Conservation (phyloP, 2,329 filamentous ascomycete genomes). For the Calonectria hongkongensis region DNA sequence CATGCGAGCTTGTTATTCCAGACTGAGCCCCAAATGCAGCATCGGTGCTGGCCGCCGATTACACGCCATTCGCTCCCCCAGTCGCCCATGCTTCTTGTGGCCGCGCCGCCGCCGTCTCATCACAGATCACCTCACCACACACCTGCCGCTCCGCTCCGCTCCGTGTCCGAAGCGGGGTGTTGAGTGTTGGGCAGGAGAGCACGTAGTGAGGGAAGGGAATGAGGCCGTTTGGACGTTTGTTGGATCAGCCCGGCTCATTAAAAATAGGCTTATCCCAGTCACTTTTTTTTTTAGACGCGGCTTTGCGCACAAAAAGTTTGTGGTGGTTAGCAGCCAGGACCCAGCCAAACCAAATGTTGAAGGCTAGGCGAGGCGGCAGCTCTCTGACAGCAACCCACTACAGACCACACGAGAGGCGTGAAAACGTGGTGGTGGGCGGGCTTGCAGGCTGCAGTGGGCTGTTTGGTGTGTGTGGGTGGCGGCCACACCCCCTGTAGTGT, state of each 20-base stretch:
- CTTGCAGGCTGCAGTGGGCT: conserved; percentile 36
- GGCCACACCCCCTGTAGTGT: conserved; percentile 21
- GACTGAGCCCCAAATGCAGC: conserved; percentile 35
- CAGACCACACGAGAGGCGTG: conserved; percentile 20
- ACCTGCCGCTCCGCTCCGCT: conserved; percentile 34
- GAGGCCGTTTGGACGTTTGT: background rate
- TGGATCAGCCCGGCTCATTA: background rate
- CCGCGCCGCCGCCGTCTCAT: conserved; percentile 8
- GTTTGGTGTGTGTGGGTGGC: conserved; percentile 24
- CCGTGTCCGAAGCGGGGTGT: conserved; percentile 20
- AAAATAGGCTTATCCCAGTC: no score
- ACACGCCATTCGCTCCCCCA: conserved; percentile 37
- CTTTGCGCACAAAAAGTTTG: background rate
- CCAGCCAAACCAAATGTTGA: background rate
- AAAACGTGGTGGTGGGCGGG: conserved; percentile 38
- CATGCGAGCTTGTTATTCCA: conserved; percentile 33
- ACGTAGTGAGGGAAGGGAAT: background rate
- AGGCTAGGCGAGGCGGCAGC: conserved; percentile 7
- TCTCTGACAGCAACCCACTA: conserved; percentile 26
- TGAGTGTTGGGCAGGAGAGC: background rate
- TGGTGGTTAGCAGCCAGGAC: background rate
- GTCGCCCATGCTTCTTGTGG: background rate
- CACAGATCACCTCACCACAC: conserved; percentile 4
- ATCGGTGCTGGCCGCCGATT: conserved; percentile 39
- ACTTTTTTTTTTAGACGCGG: background rate